These are phyloP conservation scores for Rhodotorula sp. DNA, from an alignment of 1,284 basidiomycete species.

Conservation along the genomic window DNA sequence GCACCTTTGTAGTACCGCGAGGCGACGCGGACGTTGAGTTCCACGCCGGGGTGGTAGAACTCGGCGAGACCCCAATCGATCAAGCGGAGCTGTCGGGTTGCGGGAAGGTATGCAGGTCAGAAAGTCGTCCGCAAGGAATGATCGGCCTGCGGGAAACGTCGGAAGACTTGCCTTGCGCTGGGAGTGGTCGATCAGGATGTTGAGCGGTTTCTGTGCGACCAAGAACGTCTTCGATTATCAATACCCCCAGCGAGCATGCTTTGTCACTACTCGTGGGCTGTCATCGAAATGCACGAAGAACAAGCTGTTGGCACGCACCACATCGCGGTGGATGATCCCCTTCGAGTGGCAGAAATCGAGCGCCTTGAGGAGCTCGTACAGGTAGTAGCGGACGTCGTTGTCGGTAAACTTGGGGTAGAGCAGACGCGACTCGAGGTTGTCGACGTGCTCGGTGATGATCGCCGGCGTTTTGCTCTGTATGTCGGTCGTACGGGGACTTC, in stretches of 20 bases:
- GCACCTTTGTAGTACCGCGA: constrained; percentile 50
- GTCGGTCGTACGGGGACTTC: too few species aligned
- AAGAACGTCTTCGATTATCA: background rate
- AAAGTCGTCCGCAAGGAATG: background rate
- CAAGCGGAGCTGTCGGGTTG: constrained; percentile 67
- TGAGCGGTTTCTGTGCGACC: constrained; percentile 73
- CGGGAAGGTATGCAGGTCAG: background rate
- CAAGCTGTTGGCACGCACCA: background rate
- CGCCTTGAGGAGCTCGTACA: constrained; percentile 95
- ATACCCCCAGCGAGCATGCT: too few species aligned
- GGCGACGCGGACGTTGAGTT: constrained; percentile 97
- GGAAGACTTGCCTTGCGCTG: constrained; percentile 70
- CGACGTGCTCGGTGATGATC: constrained; percentile 84
- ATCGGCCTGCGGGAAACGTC: background rate
- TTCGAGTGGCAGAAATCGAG: constrained; percentile 97
- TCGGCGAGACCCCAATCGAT: constrained; percentile 99
- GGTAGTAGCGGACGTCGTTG: constrained; percentile 97
- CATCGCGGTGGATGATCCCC: constrained; percentile 98
- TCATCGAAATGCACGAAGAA: too few species aligned
- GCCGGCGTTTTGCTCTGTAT: constrained; percentile 89
- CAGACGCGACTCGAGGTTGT: constrained; percentile 94
- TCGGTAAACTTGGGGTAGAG: constrained; percentile 85
- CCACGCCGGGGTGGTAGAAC: constrained; percentile 90
- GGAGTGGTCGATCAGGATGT: constrained; percentile 99
- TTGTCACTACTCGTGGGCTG: too few species aligned